Evolutionary conservation across 1,284 basidiomycete genomes (phyloP).

Genomic region (Leucoagaricus sp.): DNA sequence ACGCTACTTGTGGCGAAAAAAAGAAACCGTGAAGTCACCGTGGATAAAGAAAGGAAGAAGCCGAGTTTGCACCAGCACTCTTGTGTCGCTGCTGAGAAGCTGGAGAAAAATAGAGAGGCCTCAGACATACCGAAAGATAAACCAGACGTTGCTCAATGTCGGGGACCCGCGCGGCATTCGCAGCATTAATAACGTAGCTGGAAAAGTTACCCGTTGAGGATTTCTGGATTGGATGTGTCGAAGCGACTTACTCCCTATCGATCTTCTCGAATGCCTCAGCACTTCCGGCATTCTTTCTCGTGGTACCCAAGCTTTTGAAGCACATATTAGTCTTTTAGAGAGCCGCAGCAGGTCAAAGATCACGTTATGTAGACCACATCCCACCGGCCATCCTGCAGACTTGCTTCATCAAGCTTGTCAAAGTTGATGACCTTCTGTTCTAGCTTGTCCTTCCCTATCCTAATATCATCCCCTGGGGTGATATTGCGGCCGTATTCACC

Average conservation of each 20-base stretch:
- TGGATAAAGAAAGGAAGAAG: conserved; percentile 52
- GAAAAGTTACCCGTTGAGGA: not conserved
- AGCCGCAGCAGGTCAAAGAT: conserved; percentile 22
- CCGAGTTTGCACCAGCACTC: conserved; percentile 49
- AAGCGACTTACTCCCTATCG: conserved; percentile 60
- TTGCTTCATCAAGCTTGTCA: conserved; percentile 57
- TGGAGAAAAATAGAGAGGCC: not conserved
- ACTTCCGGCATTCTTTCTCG: conserved; percentile 58
- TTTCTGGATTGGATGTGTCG: conserved; percentile 3
- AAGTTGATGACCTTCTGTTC: conserved; percentile 68
- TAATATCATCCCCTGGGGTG: conserved; percentile 41
- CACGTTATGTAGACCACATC: conserved; percentile 69
- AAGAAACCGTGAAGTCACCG: conserved; percentile 31
- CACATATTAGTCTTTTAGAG: not conserved
- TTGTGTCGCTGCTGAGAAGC: conserved; percentile 25
- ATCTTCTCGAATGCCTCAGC: conserved; percentile 71
- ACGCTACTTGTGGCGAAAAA: not conserved
- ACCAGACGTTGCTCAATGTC: conserved; percentile 58
- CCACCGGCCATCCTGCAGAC: conserved; percentile 56
- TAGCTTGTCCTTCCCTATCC: conserved; percentile 46
- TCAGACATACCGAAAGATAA: conserved; percentile 62
- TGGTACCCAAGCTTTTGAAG: conserved; percentile 60
- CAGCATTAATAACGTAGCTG: conserved; percentile 75
- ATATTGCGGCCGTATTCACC: conserved; percentile 68
- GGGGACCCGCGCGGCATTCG: conserved; percentile 57